Percentiles rank a stretch among this genome's conserved stretches.
Evolutionary conservation across 2,329 filamentous ascomycete species (phyloP).

Genomic region (Sarocladium brachiariae): DNA sequence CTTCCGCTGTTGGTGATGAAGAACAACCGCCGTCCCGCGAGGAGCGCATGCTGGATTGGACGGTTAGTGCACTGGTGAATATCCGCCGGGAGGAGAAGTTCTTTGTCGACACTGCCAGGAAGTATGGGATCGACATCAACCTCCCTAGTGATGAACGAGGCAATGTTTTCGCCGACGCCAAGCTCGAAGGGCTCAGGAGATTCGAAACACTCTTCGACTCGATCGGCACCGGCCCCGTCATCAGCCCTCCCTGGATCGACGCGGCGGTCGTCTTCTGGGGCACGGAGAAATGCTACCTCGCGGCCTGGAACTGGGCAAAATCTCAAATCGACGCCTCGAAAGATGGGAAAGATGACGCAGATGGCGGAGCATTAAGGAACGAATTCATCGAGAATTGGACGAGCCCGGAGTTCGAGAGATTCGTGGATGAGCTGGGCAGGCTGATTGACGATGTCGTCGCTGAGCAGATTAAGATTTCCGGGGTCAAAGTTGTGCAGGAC

Average conservation of each 20-base stretch:
- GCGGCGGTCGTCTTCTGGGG: slow-evolving; percentile 69
- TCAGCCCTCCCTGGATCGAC: slow-evolving; percentile 48
- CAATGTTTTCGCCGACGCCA: slow-evolving; percentile 21
- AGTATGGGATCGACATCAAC: slow-evolving; percentile 50
- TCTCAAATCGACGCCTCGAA: slow-evolving; percentile 22
- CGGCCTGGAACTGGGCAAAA: slow-evolving; percentile 50
- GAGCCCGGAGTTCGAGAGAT: slow-evolving; percentile 50
- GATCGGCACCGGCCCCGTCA: slow-evolving; percentile 37
- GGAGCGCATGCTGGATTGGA: slow-evolving; percentile 48
- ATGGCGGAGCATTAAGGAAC: slow-evolving; percentile 56
- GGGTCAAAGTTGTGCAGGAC: slow-evolving; percentile 21
- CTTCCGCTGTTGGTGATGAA: neutral
- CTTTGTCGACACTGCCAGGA: slow-evolving; percentile 56
- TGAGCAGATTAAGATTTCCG: slow-evolving; percentile 27
- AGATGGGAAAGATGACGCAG: slow-evolving; percentile 38
- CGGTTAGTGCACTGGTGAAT: slow-evolving; percentile 59
- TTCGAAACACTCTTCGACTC: slow-evolving; percentile 46
- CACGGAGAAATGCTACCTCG: slow-evolving; percentile 61
- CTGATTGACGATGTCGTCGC: slow-evolving; percentile 49
- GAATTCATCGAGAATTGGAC: slow-evolving; percentile 67
- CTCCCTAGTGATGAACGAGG: slow-evolving; percentile 19
- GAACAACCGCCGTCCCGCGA: neutral
- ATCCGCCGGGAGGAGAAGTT: slow-evolving; percentile 61
- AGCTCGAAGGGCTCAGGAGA: slow-evolving; percentile 32
- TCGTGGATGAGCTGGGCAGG: slow-evolving; percentile 48